Evolutionary conservation across 495 filamentous ascomycete genomes (phyloP), one percentile per base, ranked within the genome.

Genomic region (Penicillium bovifimosum): DNA sequence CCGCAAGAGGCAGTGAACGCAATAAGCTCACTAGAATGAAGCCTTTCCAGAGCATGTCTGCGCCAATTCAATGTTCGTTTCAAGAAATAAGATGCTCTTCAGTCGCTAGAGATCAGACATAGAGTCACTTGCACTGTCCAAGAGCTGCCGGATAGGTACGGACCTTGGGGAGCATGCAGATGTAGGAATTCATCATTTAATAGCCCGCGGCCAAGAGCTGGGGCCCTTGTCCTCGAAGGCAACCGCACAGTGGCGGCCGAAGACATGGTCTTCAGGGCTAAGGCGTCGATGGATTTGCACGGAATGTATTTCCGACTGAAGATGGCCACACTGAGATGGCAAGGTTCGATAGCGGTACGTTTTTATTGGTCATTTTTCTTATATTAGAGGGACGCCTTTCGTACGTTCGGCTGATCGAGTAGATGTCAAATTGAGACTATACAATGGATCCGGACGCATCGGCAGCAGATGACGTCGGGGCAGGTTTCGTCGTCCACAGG

Each of bases 1-100:
- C 44, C 14, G 17, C 43, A 1, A 58, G 61, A 0, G 61, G 43
- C 38, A 64, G 18, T n/a, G 49, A 56, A 49, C 55, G 41, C 51
- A 66, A 34, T 28, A 56, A 11, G 39, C 56, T 47, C 44, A 64
- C 16, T 5, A 52, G 20, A 10, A 58, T 41, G 9, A 59, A 0
- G 32, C 6, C 35, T 9, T 58, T 45, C 52, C 27, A 52, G 29
- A 52, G 53, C 50, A 54, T 60, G 3, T 34, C 36, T 20, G 24
- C 18, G n/a, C 6, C 16, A 11, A 17, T 9, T 34, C 13, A 10
- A 14, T 0, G 9, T 27, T 11, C 3, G 3, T 26, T 27, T 18
- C 1, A 34, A 32, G 26, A 41, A 6, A 48, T 8, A 9, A n/a
- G 13, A 27, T 10, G 11, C 5, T 14, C 0, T n/a, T 38, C 28